A percentile compares a stretch with the other conserved stretches of the same genome.
phyloP scores from a whole-genome alignment of 805 yeast genomes.

The Grigorovia transvaalensis region DNA sequence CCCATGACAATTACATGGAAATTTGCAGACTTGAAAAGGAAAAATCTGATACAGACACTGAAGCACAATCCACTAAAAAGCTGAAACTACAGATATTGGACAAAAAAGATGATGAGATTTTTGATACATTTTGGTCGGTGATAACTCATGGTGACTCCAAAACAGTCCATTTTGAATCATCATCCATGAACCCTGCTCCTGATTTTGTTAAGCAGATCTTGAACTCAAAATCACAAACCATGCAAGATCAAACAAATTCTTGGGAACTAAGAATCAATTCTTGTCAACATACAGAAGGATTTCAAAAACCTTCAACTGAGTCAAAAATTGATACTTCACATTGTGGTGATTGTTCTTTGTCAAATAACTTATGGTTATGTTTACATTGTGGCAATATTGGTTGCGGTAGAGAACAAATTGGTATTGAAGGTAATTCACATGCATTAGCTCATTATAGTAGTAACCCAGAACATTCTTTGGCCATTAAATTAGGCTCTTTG shows the following conservation, averaged over 20 bases:
- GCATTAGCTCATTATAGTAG: conserved; percentile 62
- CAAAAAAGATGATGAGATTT: conserved; percentile 23
- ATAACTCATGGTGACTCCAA: conserved; percentile 2
- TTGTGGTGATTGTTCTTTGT: conserved; percentile 53
- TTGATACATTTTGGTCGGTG: conserved; percentile 21
- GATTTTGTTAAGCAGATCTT: conserved; percentile 17
- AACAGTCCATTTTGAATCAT: not conserved
- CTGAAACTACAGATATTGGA: conserved; percentile 25
- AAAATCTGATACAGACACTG: conserved; percentile 9
- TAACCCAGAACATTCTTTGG: conserved; percentile 56
- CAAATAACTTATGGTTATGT: conserved; percentile 86
- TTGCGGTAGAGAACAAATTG: conserved; percentile 92
- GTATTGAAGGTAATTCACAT: conserved; percentile 89
- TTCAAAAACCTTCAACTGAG: conserved; percentile 16
- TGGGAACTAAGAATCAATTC: conserved; percentile 87
- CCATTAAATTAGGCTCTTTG: conserved; percentile 84
- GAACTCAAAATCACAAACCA: conserved; percentile 19
- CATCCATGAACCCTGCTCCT: not conserved
- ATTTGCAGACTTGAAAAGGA: conserved; percentile 44
- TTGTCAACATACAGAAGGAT: conserved; percentile 63
- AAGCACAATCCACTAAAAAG: conserved; percentile 23
- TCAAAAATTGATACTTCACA: conserved; percentile 9
- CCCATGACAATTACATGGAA: conserved; percentile 52
- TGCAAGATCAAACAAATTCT: conserved; percentile 57
- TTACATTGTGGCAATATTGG: conserved; percentile 83